Conservation (phyloP, 345 rosid species). For the Mangifera indica region DNA sequence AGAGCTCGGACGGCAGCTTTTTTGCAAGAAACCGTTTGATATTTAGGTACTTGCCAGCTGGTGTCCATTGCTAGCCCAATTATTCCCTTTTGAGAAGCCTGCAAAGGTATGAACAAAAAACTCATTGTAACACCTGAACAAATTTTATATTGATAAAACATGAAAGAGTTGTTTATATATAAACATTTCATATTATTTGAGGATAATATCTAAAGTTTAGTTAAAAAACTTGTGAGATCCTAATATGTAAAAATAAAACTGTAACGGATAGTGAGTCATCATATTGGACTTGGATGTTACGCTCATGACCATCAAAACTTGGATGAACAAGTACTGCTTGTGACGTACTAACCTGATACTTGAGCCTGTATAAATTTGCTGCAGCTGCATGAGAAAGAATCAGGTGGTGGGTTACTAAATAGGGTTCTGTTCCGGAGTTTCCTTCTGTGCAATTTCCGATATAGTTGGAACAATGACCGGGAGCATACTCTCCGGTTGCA, state of each 20-base stretch:
- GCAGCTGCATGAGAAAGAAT: constrained; percentile 40
- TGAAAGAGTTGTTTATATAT: too few species aligned
- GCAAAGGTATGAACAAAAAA: neutral
- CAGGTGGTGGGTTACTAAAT: constrained; percentile 32
- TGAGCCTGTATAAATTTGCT: constrained; percentile 27
- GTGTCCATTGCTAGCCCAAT: constrained; percentile 30
- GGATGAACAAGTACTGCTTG: too few species aligned
- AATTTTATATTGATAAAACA: too few species aligned
- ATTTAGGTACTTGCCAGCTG: constrained; percentile 31
- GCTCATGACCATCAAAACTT: too few species aligned
- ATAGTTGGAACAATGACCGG: constrained; percentile 47
- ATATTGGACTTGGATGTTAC: too few species aligned
- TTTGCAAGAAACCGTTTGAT: constrained; percentile 16
- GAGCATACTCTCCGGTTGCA: constrained; percentile 24
- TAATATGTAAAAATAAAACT: too few species aligned
- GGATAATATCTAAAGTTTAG: too few species aligned
- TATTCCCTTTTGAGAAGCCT: constrained; percentile 43
- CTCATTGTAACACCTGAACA: too few species aligned
- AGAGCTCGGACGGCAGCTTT: constrained; percentile 17
- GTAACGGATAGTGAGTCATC: too few species aligned
- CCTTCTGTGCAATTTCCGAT: constrained; percentile 35
- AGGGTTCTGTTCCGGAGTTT: constrained; percentile 42
- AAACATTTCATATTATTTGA: too few species aligned
- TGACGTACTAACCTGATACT: constrained; percentile 32
- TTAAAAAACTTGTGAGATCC: too few species aligned